Percentiles rank a stretch among this genome's conserved stretches.
phyloP scores from a whole-genome alignment of 495 filamentous ascomycete genomes.

The Penicillium chermesinum region DNA sequence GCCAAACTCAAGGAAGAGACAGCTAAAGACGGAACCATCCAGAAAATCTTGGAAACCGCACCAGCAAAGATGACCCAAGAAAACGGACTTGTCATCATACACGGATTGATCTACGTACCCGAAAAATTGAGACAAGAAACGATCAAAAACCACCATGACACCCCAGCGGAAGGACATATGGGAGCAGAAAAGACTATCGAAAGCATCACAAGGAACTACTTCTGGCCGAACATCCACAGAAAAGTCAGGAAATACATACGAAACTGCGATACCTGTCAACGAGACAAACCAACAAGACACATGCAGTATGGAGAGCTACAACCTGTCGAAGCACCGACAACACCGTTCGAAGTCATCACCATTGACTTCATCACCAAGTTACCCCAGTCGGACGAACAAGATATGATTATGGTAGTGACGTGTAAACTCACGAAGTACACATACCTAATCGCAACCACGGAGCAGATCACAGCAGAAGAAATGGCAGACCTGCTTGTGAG shows the following conservation, averaged over 20 bases:
- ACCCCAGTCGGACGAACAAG: not conserved
- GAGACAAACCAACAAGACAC: constrained; percentile 4
- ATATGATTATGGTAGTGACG: constrained; percentile 6
- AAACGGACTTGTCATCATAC: constrained; percentile 6
- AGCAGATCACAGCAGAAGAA: not conserved
- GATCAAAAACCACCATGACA: constrained; percentile 7
- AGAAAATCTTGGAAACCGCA: not conserved
- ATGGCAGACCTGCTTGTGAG: not conserved
- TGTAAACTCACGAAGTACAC: not conserved
- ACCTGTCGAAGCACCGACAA: not conserved
- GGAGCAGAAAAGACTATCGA: constrained; percentile 8
- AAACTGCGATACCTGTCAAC: constrained; percentile 2
- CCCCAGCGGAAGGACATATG: not conserved
- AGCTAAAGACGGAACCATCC: not conserved
- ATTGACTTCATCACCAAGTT: constrained; percentile 19
- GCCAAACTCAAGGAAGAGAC: not conserved
- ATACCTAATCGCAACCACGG: not conserved
- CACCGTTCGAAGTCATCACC: constrained; percentile 14
- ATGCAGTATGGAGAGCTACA: constrained; percentile 10
- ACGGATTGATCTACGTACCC: constrained; percentile 9
- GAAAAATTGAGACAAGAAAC: constrained; percentile 1
- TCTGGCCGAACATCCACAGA: constrained; percentile 1
- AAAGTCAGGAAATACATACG: constrained; percentile 8
- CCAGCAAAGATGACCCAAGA: not conserved
- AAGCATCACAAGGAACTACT: constrained; percentile 7